Percentiles rank a stretch among this genome's conserved stretches.
Conservation (phyloP, 371 early-diverging fungal genomes). For the Mortierella sp. region DNA sequence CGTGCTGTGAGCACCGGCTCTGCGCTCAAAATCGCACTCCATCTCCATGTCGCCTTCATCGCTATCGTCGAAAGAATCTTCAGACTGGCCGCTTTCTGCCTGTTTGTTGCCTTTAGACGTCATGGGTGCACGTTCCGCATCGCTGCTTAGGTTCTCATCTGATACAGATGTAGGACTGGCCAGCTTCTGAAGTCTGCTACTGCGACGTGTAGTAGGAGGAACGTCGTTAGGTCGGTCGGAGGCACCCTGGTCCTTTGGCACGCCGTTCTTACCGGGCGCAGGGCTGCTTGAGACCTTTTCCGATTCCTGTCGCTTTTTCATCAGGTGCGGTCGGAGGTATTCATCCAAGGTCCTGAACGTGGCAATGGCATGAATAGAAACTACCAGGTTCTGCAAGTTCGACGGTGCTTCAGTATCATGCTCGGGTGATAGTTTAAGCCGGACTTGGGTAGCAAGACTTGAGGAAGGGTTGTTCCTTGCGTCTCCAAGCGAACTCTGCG, state of each 20-base stretch:
- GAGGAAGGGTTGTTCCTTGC: slow-evolving; percentile 68
- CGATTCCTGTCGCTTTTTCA: slow-evolving; percentile 11
- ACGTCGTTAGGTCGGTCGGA: neutral
- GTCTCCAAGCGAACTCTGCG: slow-evolving; percentile 45
- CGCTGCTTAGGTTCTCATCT: slow-evolving; percentile 16
- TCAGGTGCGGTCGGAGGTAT: slow-evolving; percentile 71
- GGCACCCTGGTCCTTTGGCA: neutral
- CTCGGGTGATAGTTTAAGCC: slow-evolving; percentile 69
- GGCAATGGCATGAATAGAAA: slow-evolving; percentile 89
- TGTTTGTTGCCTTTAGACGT: neutral
- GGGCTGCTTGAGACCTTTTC: slow-evolving; percentile 13
- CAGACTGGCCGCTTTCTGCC: slow-evolving; percentile 3
- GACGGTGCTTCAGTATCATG: slow-evolving; percentile 64
- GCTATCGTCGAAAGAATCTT: slow-evolving; percentile 16
- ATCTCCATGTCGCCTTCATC: slow-evolving; percentile 54
- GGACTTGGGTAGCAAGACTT: slow-evolving; percentile 82
- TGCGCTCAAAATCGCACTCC: slow-evolving; percentile 27
- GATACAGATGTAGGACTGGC: slow-evolving; percentile 1
- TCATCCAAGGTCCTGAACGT: slow-evolving; percentile 85
- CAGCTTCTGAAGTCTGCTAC: slow-evolving; percentile 13
- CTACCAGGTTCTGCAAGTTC: slow-evolving; percentile 67
- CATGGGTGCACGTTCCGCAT: neutral
- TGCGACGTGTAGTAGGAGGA: slow-evolving; percentile 13
- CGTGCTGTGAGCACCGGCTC: slow-evolving; percentile 11
- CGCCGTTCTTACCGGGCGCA: neutral